Conservation (phyloP, 352 stramenopile genomes). For the Phytophthora litchii region DNA sequence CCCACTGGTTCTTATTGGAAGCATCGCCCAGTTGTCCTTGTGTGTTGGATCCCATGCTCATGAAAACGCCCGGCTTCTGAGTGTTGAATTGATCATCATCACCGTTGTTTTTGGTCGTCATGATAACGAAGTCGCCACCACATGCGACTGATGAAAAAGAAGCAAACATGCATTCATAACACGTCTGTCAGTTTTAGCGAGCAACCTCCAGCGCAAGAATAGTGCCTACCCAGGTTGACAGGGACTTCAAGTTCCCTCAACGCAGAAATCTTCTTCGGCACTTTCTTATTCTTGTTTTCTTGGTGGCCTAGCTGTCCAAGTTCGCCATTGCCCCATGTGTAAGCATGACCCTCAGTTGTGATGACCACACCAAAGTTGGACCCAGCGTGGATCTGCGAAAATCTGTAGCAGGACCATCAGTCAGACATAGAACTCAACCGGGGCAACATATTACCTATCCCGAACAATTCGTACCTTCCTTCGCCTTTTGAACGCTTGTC, state of each 20-base stretch:
- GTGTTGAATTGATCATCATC: slow-evolving; percentile 83
- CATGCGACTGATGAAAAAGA: slow-evolving; percentile 42
- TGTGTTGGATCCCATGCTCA: slow-evolving; percentile 80
- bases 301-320: slow-evolving; percentile 80
- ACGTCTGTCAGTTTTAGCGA: slow-evolving; percentile 15
- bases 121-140: slow-evolving; percentile 73
- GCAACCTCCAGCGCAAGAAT: not conserved
- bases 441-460: not conserved
- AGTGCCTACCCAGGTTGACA: slow-evolving; percentile 55
- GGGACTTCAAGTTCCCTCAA: slow-evolving; percentile 80
- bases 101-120: slow-evolving; percentile 67
- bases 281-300: slow-evolving; percentile 88
- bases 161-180: slow-evolving; percentile 15
- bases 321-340: slow-evolving; percentile 84
- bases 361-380: slow-evolving; percentile 65
- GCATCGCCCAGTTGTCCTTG: slow-evolving; percentile 74
- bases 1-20: slow-evolving; percentile 82
- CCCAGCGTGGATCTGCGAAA: slow-evolving; percentile 60
- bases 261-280: slow-evolving; percentile 85
- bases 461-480: slow-evolving; percentile 47
- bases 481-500: slow-evolving; percentile 81
- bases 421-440: not conserved
- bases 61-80: slow-evolving; percentile 75
- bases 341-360: slow-evolving; percentile 69
- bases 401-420: slow-evolving; percentile 35